Evolutionary conservation across 2,329 filamentous ascomycete genomes (phyloP).

Genomic region (Gnomoniopsis sp.): DNA sequence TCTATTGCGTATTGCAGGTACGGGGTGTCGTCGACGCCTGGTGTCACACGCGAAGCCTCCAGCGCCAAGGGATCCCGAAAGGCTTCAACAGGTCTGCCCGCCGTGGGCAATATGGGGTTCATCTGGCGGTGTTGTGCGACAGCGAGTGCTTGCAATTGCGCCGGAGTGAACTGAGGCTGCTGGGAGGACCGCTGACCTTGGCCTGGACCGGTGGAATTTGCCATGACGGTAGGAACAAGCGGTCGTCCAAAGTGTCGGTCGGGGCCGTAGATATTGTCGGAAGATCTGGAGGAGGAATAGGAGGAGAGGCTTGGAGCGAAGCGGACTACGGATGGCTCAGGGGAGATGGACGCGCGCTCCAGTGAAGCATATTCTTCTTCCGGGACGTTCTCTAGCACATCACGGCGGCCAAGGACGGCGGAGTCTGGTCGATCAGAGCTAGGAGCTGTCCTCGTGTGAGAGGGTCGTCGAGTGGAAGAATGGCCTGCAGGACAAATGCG

Average conservation of each 20-base stretch:
- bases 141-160: constrained; percentile 18
- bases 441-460: constrained; percentile 16
- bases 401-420: constrained; percentile 17
- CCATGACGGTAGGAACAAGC: constrained; percentile 20
- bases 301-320: constrained; percentile 38
- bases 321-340: constrained; percentile 33
- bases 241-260: constrained; percentile 36
- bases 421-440: constrained; percentile 23
- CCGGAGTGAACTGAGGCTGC: constrained; percentile 18
- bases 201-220: constrained; percentile 23
- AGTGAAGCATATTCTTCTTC: constrained; percentile 24
- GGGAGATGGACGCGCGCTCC: constrained; percentile 28
- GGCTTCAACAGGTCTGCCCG: constrained; percentile 20
- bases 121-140: constrained; percentile 9
- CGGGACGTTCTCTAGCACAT: constrained; percentile 19
- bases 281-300: constrained; percentile 29
- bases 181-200: constrained; percentile 20
- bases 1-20: constrained; percentile 90
- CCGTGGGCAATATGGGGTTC: constrained; percentile 5
- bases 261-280: constrained; percentile 41
- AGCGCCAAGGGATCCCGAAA: constrained; percentile 52
- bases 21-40: constrained; percentile 78
- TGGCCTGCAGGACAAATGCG: background rate
- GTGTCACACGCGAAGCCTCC: constrained; percentile 57
- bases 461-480: background rate